Conservation (phyloP, 2,329 filamentous ascomycete genomes). For the Juglanconis sp. region DNA sequence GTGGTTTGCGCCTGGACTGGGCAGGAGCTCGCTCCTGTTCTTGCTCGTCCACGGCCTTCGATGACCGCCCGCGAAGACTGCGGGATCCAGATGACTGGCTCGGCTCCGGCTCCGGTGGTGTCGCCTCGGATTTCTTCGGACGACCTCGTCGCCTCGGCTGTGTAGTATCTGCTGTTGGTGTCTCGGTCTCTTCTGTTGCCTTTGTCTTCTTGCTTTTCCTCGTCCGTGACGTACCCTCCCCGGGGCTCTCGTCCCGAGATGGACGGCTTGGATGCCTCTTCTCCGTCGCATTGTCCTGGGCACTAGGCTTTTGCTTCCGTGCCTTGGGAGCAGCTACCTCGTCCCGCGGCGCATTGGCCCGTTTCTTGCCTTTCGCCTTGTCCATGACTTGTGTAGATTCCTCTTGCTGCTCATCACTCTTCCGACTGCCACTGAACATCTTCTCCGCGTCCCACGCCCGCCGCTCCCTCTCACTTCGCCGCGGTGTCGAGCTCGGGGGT, state of each 20-base stretch:
- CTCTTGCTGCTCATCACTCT: background rate
- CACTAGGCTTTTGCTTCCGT: background rate
- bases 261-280: constrained; percentile 7
- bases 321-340: background rate
- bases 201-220: constrained; percentile 5
- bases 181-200: background rate
- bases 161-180: constrained; percentile 6
- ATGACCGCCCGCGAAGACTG: background rate
- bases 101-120: background rate
- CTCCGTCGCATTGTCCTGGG: background rate
- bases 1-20: background rate
- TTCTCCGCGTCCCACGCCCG: background rate
- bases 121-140: constrained; percentile 10
- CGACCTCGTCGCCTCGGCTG: constrained; percentile 19
- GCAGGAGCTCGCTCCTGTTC: constrained; percentile 3
- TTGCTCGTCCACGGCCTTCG: constrained; percentile 14
- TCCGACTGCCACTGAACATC: background rate
- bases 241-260: background rate
- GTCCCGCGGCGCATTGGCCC: background rate
- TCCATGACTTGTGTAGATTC: background rate
- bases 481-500: background rate
- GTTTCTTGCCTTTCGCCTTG: background rate
- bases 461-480: constrained; percentile 7
- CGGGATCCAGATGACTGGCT: background rate
- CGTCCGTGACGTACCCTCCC: background rate